Percentiles rank a stretch among this genome's conserved stretches.
phyloP scores from a whole-genome alignment of 2,329 filamentous ascomycete species.

The Ophiostoma perfectum region DNA sequence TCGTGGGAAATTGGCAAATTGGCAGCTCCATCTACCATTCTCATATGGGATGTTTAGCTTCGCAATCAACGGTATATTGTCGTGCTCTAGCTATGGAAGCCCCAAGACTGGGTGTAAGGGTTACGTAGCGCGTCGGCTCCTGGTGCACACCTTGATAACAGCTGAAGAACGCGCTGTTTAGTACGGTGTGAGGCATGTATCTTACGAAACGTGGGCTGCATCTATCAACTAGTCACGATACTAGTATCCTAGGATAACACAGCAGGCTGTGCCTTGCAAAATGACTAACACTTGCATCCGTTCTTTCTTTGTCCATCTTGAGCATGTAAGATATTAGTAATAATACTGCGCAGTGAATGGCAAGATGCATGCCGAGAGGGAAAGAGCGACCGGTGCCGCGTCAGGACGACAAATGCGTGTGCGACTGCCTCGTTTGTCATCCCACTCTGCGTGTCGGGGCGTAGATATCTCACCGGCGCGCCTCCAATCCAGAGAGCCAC shows the following conservation, averaged over 20 bases:
- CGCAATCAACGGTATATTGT: background rate
- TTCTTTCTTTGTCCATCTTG: background rate
- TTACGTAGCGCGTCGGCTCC: background rate
- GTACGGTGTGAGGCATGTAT: too few species aligned
- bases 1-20: constrained; percentile 22
- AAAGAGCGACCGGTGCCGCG: background rate
- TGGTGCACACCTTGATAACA: too few species aligned
- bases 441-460: background rate
- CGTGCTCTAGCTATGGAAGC: background rate
- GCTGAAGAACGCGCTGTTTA: too few species aligned
- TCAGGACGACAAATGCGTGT: background rate
- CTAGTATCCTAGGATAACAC: background rate
- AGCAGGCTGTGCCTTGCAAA: background rate
- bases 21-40: constrained; percentile 21
- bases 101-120: background rate
- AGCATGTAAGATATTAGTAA: too few species aligned
- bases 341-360: background rate
- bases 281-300: background rate
- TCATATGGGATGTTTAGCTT: constrained; percentile 14
- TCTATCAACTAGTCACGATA: background rate
- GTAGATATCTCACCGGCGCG: background rate
- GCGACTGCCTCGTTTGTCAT: background rate
- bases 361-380: background rate
- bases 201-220: background rate
- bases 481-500: background rate